Evolutionary conservation across 2,329 filamentous ascomycete species (phyloP).

Genomic region (Fusarium setosum): DNA sequence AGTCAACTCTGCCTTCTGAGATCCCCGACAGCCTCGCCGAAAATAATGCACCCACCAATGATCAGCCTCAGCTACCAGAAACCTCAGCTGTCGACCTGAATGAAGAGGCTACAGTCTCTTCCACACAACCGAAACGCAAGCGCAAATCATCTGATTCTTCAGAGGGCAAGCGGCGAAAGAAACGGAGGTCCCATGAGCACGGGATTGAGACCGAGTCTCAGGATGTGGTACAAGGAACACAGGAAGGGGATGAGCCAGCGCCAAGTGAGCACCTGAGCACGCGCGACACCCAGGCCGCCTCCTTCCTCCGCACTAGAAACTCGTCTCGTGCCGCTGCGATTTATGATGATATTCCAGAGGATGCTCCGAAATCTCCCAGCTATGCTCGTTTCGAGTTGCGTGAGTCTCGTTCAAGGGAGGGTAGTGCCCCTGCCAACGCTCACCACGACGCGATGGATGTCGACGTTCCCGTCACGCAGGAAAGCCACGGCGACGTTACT

Average conservation of each 20-base stretch:
- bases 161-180: conserved; percentile 49
- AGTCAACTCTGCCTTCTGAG: conserved; percentile 25
- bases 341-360: conserved; percentile 30
- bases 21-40: conserved; percentile 34
- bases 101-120: conserved; percentile 32
- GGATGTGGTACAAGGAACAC: conserved; percentile 35
- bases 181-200: conserved; percentile 43
- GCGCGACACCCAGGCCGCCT: conserved; percentile 13
- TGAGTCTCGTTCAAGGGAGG: conserved; percentile 44
- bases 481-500: conserved; percentile 6
- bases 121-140: conserved; percentile 47
- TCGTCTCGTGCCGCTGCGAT: conserved; percentile 27
- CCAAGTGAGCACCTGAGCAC: conserved; percentile 7
- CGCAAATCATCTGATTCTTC: conserved; percentile 45
- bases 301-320: conserved; percentile 27
- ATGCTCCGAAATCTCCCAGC: conserved; percentile 44
- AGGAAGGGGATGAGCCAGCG: conserved; percentile 30
- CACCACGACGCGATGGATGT: conserved; percentile 39
- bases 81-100: conserved; percentile 18
- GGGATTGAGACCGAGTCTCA: conserved; percentile 30
- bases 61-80: conserved; percentile 19
- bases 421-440: conserved; percentile 29
- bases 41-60: conserved; percentile 7
- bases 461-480: conserved; percentile 26
- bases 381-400: conserved; percentile 40